These are phyloP conservation scores for Annona squamosa DNA, from an alignment of 164 flowering plant species.

Conservation along the genomic window DNA sequence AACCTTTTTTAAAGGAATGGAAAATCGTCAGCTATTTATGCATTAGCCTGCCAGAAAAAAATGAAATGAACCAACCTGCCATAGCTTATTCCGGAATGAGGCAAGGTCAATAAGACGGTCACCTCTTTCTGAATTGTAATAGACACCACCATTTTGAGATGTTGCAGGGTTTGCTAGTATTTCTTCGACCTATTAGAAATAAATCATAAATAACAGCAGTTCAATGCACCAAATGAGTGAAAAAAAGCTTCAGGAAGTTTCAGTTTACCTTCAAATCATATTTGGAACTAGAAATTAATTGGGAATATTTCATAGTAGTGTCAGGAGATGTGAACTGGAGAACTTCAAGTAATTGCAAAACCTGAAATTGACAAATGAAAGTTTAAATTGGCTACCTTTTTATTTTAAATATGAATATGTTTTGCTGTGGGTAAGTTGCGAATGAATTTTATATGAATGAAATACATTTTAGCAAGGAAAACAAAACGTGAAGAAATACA, in stretches of 20 bases:
- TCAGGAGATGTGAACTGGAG: conserved; percentile 82
- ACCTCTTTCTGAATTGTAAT: conserved; percentile 88
- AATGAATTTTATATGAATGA: no score
- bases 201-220: not conserved
- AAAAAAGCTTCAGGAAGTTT: conserved; percentile 1
- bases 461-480: no score
- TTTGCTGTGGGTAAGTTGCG: no score
- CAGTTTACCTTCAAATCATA: conserved; percentile 49
- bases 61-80: conserved; percentile 55
- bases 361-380: conserved; percentile 35
- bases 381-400: not conserved
- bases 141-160: conserved; percentile 69
- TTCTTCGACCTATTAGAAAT: conserved; percentile 50
- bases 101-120: conserved; percentile 86
- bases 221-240: not conserved
- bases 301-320: conserved; percentile 50
- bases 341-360: conserved; percentile 80
- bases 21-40: not conserved
- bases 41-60: not conserved
- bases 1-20: no score
- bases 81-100: conserved; percentile 73
- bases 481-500: no score
- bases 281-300: conserved; percentile 46
- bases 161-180: conserved; percentile 59
- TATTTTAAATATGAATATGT: no score